Conservation (phyloP, 2,329 filamentous ascomycete species). For the Cyanodermella asteris region DNA sequence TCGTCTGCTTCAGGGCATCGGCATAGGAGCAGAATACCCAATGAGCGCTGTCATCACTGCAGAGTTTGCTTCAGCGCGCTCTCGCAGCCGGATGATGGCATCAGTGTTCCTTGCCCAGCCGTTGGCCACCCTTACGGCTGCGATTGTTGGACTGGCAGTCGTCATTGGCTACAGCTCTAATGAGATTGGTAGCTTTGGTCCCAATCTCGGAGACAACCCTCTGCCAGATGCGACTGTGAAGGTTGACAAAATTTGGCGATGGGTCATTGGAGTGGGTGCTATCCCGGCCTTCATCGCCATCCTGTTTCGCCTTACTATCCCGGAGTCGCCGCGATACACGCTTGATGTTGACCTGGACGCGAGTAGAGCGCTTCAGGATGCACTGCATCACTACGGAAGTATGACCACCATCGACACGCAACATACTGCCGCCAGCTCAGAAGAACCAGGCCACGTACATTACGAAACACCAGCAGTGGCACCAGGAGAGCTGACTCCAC, state of each 20-base stretch:
- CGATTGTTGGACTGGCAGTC: conserved; percentile 12
- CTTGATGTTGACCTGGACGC: conserved; percentile 42
- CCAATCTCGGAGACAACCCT: conserved; percentile 9
- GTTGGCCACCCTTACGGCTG: conserved; percentile 42
- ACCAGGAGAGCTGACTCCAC: no score
- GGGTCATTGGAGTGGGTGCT: conserved; percentile 43
- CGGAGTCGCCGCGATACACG: conserved; percentile 42
- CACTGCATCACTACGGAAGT: no score
- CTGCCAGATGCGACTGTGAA: conserved; percentile 15
- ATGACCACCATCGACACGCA: no score
- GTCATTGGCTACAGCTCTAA: conserved; percentile 4
- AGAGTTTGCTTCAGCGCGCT: conserved; percentile 36
- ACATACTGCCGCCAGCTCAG: no score
- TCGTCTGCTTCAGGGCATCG: conserved; percentile 27
- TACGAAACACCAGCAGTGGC: no score
- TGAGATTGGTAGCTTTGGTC: conserved; percentile 20
- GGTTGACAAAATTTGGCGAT: conserved; percentile 43
- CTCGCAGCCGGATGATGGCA: conserved; percentile 45
- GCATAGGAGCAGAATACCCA: conserved; percentile 36
- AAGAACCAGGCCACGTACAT: no score
- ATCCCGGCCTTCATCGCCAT: conserved; percentile 42
- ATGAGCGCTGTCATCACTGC: conserved; percentile 45
- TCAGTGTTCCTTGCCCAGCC: conserved; percentile 50
- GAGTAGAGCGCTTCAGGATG: no score
- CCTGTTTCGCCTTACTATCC: conserved; percentile 43